Evolutionary conservation across 495 filamentous ascomycete species (phyloP), one percentile per base, ranked within the genome.

Genomic region (Thozetella sp.): DNA sequence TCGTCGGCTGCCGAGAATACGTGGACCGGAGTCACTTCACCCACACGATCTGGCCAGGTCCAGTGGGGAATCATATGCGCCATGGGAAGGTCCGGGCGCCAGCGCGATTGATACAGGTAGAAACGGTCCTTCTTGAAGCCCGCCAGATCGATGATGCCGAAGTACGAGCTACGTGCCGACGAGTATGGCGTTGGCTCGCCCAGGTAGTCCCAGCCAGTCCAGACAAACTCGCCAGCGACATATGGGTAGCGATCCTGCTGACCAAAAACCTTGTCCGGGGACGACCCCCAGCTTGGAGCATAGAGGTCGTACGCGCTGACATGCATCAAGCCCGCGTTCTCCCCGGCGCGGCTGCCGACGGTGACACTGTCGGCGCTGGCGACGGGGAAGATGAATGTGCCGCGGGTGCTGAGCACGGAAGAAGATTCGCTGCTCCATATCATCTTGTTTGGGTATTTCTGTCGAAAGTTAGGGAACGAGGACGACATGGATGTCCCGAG

Each of bases 41-140:
- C 76, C 2, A 75, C 69, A 2, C 79, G 65, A 25, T 76, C 70
- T 1, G 79, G 77, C 79, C 79, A 83, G 1, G 67, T 81, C 80
- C 80, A 83, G 55, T 83, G 80, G 9, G 80, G 80, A 11, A 81
- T 70, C 22, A 81, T 75, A 45, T 81, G 78, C 17, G 72, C 80
- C 68, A 74, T 70, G 0, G 55, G 57, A 6, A 77, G 56, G 19
- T 73, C 69, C 3, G 80, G 68, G 2, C 70, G 67, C 80, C 78
- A 83, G 1, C 77, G 72, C 9, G 78, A 57, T 53, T 81, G 77
- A 59, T 83, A 83, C 3, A 80, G 57, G 45, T 69, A 80, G 58
- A 76, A 83, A 2, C 78, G 72, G 50, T 81, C 80, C 63, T 83
- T 83, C 58, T 70, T 72, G 55, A 83, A 81, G 11, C 80, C 80